Evolutionary conservation across 495 filamentous ascomycete species (phyloP), one percentile per base, ranked within the genome.

Genomic region (Penicillium ucsense): DNA sequence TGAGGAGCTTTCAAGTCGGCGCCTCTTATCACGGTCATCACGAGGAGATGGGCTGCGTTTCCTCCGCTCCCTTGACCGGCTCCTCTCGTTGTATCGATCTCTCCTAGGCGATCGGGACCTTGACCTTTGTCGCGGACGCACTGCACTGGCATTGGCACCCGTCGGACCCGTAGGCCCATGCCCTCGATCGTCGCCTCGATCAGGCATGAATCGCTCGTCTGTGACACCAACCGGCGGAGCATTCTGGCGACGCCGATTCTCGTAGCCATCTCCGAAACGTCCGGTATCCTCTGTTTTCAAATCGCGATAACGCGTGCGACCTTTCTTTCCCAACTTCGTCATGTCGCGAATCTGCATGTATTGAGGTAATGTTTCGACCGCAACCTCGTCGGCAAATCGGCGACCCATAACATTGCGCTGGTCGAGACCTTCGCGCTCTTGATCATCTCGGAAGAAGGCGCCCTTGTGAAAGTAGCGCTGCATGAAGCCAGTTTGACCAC

Each of bases 401-500:
- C 82, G 72, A 10, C 88, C 88, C 81, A 91, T 91, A 43, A 94
- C 70, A 65, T 92, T 85, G 35, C 90, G 67, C 60, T 79, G 66
- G 58, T 83, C 82, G 53, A 97, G 64, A 27, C 83, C 87, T 61
- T 84, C 78, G 10, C 76, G 76, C 51, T 84, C 80, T 31, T 77
- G 72, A 52, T 91, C 88, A 35, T 90, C 89, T 46, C 83, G 82
- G 69, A 85, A 97, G 71, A 96, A 98, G 28, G 92, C 92, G 42
- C 92, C 92, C 73, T 89, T 91, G 73, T 99, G 92, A 62, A 84
- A 89, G 67, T 96, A 97, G 62, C 91, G 90, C 63, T 95, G 90
- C 87, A 97, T 87, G 62, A 81, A 96, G 1, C 76, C 76, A 72
- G 90, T 86, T 73, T 95, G 85, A 36, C 90, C 92, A 34, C 83